These are phyloP conservation scores for Suillus variegatus DNA, from an alignment of 768 basidiomycete genomes.

Conservation along the genomic window DNA sequence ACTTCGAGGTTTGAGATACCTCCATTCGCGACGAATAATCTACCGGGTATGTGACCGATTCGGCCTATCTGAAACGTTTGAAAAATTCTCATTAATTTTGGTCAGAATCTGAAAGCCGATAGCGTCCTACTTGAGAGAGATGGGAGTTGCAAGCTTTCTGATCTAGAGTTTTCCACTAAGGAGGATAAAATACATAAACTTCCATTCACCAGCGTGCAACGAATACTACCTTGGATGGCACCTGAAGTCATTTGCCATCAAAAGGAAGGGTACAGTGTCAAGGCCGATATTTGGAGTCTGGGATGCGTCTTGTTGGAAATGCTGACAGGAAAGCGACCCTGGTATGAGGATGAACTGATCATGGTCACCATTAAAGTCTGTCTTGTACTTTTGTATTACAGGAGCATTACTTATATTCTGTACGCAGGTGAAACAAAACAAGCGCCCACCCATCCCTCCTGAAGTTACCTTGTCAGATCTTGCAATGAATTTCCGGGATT, in stretches of 20 bases:
- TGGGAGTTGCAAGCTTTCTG: constrained; percentile 95
- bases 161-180: constrained; percentile 96
- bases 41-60: constrained; percentile 66
- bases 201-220: constrained; percentile 91
- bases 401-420: constrained; percentile 1
- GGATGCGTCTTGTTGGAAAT: constrained; percentile 99
- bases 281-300: constrained; percentile 98
- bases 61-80: not conserved
- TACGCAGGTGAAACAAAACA: constrained; percentile 76
- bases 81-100: constrained; percentile 7
- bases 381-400: not conserved
- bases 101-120: constrained; percentile 93
- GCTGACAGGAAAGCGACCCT: constrained; percentile 96
- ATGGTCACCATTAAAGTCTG: constrained; percentile 93
- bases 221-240: constrained; percentile 99
- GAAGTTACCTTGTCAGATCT: constrained; percentile 76
- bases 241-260: constrained; percentile 90
- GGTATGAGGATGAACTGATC: constrained; percentile 87
- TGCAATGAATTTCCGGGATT: constrained; percentile 82
- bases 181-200: constrained; percentile 82
- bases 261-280: constrained; percentile 91
- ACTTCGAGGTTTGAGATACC: constrained; percentile 85
- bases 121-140: constrained; percentile 96
- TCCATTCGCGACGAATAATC: constrained; percentile 88
- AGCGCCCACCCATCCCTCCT: constrained; percentile 88